Percentiles rank a stretch among this genome's conserved stretches.
These are phyloP conservation scores for Paraleonurus japonicus DNA, from an alignment of 257 asterid species.

Conservation along the genomic window DNA sequence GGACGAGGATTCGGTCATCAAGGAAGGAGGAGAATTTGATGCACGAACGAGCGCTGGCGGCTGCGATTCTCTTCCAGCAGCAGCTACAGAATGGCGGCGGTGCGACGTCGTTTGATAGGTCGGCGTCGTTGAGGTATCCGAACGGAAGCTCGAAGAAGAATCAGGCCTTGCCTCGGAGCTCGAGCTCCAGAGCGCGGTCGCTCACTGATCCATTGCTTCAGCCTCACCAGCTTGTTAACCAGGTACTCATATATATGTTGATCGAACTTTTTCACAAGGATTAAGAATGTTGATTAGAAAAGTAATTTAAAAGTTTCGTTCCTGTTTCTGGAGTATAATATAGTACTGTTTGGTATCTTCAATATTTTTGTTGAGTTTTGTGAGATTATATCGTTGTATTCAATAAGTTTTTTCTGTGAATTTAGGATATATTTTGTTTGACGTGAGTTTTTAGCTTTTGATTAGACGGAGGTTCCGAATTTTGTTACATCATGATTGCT, in stretches of 20 bases:
- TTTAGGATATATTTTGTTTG: conserved; percentile 8
- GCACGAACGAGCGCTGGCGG: conserved; percentile 85
- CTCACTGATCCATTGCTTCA: conserved; percentile 92
- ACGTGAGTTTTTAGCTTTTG: not conserved
- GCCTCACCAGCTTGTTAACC: conserved; percentile 92
- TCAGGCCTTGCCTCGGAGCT: conserved; percentile 68
- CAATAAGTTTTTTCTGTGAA: not conserved
- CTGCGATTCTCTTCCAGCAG: conserved; percentile 90
- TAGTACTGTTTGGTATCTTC: not conserved
- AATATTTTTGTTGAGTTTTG: not conserved
- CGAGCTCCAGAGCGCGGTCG: conserved; percentile 89
- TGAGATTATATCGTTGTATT: not conserved
- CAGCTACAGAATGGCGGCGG: conserved; percentile 67
- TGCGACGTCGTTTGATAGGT: conserved; percentile 67
- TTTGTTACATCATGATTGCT: conserved; percentile 17
- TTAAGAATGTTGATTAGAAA: not conserved
- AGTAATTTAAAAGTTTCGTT: not conserved
- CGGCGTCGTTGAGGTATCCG: conserved; percentile 79
- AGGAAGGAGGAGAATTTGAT: conserved; percentile 65
- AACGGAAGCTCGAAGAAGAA: conserved; percentile 52
- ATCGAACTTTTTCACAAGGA: not conserved
- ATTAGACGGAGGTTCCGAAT: conserved; percentile 17
- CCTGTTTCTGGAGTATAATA: not conserved
- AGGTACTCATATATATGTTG: conserved; percentile 35
- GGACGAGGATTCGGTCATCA: conserved; percentile 68